Conservation (phyloP, 345 rosid genomes). For the Eucalyptus globulus region DNA sequence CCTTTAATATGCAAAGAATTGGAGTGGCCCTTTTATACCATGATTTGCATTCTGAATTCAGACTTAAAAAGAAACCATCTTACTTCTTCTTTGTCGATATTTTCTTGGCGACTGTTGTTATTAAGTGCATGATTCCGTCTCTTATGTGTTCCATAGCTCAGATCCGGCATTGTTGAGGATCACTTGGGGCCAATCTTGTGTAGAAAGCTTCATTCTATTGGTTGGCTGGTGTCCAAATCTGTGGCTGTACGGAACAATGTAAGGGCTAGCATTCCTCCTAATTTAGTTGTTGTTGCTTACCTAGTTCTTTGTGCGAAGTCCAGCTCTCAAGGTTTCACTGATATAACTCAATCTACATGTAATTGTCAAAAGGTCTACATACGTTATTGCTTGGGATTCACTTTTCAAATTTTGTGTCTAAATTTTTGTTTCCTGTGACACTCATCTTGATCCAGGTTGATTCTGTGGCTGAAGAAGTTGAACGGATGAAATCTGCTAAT, state of each 20-base stretch:
- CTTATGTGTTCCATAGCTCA: constrained; percentile 93
- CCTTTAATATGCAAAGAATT: neutral
- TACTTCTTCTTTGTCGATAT: neutral
- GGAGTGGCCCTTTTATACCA: neutral
- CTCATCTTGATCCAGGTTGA: constrained; percentile 53
- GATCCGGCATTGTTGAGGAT: constrained; percentile 95
- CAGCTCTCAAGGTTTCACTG: neutral
- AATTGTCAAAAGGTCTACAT: neutral
- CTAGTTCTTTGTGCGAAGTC: neutral
- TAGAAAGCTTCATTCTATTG: constrained; percentile 64
- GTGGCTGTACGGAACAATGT: constrained; percentile 71
- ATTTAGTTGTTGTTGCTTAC: neutral
- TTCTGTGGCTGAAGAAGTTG: constrained; percentile 96
- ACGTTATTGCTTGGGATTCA: neutral
- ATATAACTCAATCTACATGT: neutral
- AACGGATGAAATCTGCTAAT: constrained; percentile 47
- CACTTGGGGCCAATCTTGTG: constrained; percentile 61
- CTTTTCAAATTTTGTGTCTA: neutral
- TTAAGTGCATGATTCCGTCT: neutral
- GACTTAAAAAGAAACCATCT: neutral
- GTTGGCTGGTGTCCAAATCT: constrained; percentile 67
- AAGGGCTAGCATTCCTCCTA: constrained; percentile 10
- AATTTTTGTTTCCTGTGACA: neutral
- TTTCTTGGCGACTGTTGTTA: neutral
- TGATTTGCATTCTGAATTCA: neutral